A percentile compares a stretch with the other conserved stretches of the same genome.
Conservation (phyloP, 345 rosid genomes). For the Eucalyptus rudis region DNA sequence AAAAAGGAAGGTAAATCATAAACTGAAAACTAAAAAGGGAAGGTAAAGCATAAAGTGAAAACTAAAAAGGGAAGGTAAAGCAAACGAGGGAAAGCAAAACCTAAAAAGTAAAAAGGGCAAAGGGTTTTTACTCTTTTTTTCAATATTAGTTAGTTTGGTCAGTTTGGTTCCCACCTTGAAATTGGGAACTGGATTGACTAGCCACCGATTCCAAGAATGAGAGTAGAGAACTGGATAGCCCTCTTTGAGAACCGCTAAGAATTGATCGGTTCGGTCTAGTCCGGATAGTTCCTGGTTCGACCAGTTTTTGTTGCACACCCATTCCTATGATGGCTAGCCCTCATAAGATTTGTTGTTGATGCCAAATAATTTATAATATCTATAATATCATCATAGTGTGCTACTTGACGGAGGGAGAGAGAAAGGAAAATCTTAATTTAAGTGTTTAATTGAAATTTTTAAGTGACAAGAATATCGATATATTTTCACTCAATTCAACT, state of each 20-base stretch:
- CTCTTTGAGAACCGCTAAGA: no score
- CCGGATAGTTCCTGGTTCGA: fast-evolving
- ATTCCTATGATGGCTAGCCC: background rate
- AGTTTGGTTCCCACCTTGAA: no score
- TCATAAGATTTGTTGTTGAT: background rate
- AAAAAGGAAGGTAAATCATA: no score
- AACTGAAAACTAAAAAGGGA: no score
- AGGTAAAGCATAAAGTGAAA: no score
- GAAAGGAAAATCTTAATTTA: background rate
- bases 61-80: no score
- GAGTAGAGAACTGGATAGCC: fast-evolving
- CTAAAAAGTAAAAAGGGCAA: no score
- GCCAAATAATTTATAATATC: background rate
- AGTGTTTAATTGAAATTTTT: background rate
- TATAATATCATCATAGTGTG: background rate
- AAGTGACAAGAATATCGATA: background rate
- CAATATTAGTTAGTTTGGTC: fast-evolving
- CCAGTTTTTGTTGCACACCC: no score
- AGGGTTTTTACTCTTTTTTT: no score
- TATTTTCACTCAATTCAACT: background rate
- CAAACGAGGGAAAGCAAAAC: no score
- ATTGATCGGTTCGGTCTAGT: fast-evolving
- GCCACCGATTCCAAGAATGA: no score
- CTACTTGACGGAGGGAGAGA: background rate
- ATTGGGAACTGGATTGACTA: fast-evolving